Evolutionary conservation across 208 protist species (phyloP).

Genomic region (Acanthamoeba sp.): DNA sequence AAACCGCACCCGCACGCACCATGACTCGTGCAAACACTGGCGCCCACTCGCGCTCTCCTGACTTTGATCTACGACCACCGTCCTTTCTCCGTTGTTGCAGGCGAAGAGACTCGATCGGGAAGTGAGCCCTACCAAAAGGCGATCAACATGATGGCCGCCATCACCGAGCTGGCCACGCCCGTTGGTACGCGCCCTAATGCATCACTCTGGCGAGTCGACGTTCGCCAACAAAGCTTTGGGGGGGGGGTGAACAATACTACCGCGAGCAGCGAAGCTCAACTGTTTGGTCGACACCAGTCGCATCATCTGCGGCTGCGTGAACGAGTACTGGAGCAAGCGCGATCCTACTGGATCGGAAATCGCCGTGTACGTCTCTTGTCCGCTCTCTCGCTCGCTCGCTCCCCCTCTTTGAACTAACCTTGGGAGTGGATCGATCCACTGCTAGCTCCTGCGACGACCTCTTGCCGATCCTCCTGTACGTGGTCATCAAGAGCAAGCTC

Average conservation of each 20-base stretch:
- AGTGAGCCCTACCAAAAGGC: slow-evolving; percentile 43
- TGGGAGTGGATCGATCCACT: too few species aligned
- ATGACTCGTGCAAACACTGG: too few species aligned
- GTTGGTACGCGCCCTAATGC: not conserved
- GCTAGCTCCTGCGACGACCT: slow-evolving; percentile 59
- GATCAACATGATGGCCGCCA: slow-evolving; percentile 56
- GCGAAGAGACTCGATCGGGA: not conserved
- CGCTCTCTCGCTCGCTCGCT: too few species aligned
- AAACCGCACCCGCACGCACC: not conserved
- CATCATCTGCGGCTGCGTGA: slow-evolving; percentile 54
- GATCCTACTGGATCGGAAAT: not conserved
- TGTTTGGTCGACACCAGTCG: slow-evolving; percentile 43
- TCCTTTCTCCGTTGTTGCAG: not conserved
- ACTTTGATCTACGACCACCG: too few species aligned
- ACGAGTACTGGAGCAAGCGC: slow-evolving; percentile 32
- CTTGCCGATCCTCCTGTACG: slow-evolving; percentile 42
- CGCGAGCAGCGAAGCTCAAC: slow-evolving; percentile 34
- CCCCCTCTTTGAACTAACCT: too few species aligned
- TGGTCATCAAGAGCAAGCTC: slow-evolving; percentile 52
- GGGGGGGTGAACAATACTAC: too few species aligned
- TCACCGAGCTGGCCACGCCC: slow-evolving; percentile 32
- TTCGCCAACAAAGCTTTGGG: not conserved
- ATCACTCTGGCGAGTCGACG: not conserved
- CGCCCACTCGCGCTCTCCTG: too few species aligned
- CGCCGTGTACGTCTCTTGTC: slow-evolving; percentile 22